These are phyloP conservation scores for Zelonia costaricensis DNA, from an alignment of 208 protist species.

Conservation along the genomic window DNA sequence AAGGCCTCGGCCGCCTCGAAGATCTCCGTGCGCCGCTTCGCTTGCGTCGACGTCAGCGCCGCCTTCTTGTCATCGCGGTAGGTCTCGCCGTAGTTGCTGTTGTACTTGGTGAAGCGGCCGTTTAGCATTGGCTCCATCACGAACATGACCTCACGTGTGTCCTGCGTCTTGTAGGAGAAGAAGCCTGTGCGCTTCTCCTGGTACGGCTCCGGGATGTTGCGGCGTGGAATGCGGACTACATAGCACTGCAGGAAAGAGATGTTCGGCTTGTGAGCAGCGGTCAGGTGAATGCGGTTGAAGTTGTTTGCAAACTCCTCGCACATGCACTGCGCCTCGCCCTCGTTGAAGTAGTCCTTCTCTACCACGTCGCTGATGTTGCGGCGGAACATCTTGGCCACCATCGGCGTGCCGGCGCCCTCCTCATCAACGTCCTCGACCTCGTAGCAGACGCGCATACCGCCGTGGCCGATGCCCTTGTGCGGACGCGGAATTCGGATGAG, in stretches of 20 bases:
- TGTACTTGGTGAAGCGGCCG: constrained; percentile 89
- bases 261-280: constrained; percentile 48
- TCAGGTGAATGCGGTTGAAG: constrained; percentile 70
- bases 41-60: constrained; percentile 37
- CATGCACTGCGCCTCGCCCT: constrained; percentile 87
- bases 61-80: constrained; percentile 72
- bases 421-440: constrained; percentile 85
- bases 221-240: constrained; percentile 64
- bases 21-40: constrained; percentile 45
- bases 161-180: constrained; percentile 75
- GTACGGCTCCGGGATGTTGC: constrained; percentile 54
- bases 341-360: constrained; percentile 89
- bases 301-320: constrained; percentile 83
- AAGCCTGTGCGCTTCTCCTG: constrained; percentile 51
- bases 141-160: constrained; percentile 74
- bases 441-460: constrained; percentile 87
- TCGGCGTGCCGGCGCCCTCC: constrained; percentile 48
- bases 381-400: constrained; percentile 89
- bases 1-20: constrained; percentile 88
- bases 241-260: constrained; percentile 89
- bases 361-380: constrained; percentile 69
- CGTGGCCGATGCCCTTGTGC: constrained; percentile 49
- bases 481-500: constrained; percentile 59
- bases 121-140: constrained; percentile 90
- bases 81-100: constrained; percentile 85